These are phyloP conservation scores for Sphagnurus paluster DNA, from an alignment of 1,284 basidiomycete species.

Conservation along the genomic window DNA sequence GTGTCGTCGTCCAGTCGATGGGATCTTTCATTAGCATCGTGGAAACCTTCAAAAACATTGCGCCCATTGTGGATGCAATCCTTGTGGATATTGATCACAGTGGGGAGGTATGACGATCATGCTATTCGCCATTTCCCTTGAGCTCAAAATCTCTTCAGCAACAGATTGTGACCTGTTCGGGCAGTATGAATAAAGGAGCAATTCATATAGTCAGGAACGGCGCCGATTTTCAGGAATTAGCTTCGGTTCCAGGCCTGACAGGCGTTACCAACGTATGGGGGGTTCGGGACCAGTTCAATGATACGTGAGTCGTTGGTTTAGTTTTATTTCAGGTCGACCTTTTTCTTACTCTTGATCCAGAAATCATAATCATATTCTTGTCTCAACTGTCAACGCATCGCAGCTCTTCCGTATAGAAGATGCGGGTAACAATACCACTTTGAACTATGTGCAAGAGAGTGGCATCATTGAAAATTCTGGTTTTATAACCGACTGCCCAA, in stretches of 20 bases:
- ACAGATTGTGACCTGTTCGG: constrained; percentile 89
- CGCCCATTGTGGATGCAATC: constrained; percentile 85
- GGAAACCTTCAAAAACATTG: constrained; percentile 77
- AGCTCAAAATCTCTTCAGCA: constrained; percentile 40
- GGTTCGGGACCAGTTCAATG: constrained; percentile 49
- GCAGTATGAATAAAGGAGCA: constrained; percentile 79
- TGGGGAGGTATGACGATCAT: constrained; percentile 59
- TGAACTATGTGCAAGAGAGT: constrained; percentile 35
- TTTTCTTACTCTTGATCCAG: constrained; percentile 27
- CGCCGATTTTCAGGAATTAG: constrained; percentile 76
- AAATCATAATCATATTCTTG: constrained; percentile 54
- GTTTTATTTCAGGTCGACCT: constrained; percentile 1
- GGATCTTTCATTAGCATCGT: constrained; percentile 59
- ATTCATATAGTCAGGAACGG: constrained; percentile 85
- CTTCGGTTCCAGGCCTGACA: constrained; percentile 59
- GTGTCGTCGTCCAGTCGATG: constrained; percentile 49
- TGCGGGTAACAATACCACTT: constrained; percentile 31
- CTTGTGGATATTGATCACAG: constrained; percentile 75
- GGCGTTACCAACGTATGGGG: constrained; percentile 68
- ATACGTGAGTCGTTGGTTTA: constrained; percentile 42
- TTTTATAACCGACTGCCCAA: constrained; percentile 52
- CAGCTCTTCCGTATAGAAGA: constrained; percentile 52
- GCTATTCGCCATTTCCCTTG: constrained; percentile 6
- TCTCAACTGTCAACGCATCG: constrained; percentile 56
- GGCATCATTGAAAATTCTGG: constrained; percentile 43